These are phyloP conservation scores for Mangifera indica DNA, from an alignment of 345 rosid genomes.

Conservation along the genomic window DNA sequence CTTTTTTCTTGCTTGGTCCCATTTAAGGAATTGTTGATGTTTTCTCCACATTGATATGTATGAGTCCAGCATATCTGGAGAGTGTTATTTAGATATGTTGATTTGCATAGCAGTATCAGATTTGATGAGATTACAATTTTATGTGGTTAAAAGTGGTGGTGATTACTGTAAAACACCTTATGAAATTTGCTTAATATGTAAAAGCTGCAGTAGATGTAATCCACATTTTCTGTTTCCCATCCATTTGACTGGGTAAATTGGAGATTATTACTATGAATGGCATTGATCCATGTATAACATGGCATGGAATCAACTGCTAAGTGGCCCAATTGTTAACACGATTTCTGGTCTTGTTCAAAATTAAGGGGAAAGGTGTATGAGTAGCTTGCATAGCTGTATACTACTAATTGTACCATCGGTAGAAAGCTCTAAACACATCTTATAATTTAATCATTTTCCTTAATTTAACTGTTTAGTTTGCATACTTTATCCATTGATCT, in stretches of 20 bases:
- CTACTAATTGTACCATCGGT: too few species aligned
- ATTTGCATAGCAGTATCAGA: not conserved
- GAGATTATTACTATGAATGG: not conserved
- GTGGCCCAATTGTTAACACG: not conserved
- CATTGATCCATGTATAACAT: not conserved
- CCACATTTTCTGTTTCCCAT: not conserved
- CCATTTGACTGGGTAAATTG: not conserved
- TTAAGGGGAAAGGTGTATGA: not conserved
- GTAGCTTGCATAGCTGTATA: not conserved
- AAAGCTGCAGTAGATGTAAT: not conserved
- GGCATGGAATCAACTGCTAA: not conserved
- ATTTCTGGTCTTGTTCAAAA: not conserved
- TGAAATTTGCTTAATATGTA: not conserved
- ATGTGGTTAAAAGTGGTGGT: not conserved
- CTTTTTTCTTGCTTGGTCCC: not conserved
- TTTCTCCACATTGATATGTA: not conserved
- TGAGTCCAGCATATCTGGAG: not conserved
- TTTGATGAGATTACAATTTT: not conserved
- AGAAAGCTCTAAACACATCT: not conserved
- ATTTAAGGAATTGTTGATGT: not conserved
- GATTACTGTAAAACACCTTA: not conserved
- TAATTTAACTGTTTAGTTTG: not conserved
- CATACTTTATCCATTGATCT: not conserved
- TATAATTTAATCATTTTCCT: not conserved
- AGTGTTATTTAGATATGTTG: not conserved